These are phyloP conservation scores for Phytophthora tentaculata DNA, from an alignment of 352 stramenopile genomes.

Conservation along the genomic window DNA sequence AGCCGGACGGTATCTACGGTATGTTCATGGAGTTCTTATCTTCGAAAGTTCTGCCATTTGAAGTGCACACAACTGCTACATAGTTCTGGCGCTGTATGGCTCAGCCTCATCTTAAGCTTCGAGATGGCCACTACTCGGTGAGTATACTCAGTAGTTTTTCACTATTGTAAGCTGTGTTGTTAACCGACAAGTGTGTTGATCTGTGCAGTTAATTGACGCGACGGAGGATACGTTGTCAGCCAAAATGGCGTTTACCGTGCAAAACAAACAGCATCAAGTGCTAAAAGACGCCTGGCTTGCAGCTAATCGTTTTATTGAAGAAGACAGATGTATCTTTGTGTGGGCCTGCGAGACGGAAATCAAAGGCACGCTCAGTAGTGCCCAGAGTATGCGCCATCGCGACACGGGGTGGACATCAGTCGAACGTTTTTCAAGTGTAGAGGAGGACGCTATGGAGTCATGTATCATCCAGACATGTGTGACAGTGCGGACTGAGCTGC, in stretches of 20 bases:
- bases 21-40: conserved; percentile 45
- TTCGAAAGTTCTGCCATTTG: conserved; percentile 38
- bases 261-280: conserved; percentile 30
- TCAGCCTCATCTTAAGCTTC: conserved; percentile 29
- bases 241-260: conserved; percentile 39
- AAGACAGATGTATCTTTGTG: conserved; percentile 33
- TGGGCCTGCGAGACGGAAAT: conserved; percentile 38
- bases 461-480: conserved; percentile 40
- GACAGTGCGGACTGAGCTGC: conserved; percentile 30
- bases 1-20: conserved; percentile 31
- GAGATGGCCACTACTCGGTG: conserved; percentile 42
- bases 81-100: conserved; percentile 35
- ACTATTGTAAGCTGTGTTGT: background rate
- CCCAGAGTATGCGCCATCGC: conserved; percentile 28
- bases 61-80: conserved; percentile 21
- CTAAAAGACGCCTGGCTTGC: conserved; percentile 38
- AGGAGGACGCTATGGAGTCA: conserved; percentile 6
- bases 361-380: conserved; percentile 33
- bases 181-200: no score
- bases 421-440: background rate
- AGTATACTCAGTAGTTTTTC: background rate
- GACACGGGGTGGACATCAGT: conserved; percentile 35
- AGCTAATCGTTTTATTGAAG: conserved; percentile 29
- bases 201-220: conserved; percentile 28
- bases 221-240: conserved; percentile 38